Evolutionary conservation across 2,329 filamentous ascomycete genomes (phyloP).

Genomic region (Colletotrichum siamense): DNA sequence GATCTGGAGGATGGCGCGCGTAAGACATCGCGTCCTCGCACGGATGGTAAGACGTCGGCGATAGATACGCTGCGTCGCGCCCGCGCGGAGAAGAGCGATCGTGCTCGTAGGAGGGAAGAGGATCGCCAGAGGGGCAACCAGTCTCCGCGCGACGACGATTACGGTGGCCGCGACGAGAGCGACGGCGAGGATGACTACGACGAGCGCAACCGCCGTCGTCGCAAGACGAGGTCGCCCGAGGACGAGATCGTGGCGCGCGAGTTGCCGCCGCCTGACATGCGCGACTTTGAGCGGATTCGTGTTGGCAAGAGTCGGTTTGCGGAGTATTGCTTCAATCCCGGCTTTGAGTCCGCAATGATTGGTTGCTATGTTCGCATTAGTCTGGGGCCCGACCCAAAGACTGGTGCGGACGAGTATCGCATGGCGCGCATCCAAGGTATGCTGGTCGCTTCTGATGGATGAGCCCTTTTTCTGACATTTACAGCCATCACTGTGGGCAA

Average conservation of each 20-base stretch:
- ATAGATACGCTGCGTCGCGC: conserved; percentile 74
- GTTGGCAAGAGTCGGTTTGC: conserved; percentile 87
- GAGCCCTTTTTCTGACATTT: conserved; percentile 23
- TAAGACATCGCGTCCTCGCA: conserved; percentile 76
- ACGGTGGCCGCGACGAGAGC: conserved; percentile 71
- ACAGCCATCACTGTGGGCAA: conserved; percentile 79
- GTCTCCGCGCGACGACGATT: conserved; percentile 50
- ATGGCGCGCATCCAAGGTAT: conserved; percentile 87
- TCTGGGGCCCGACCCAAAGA: conserved; percentile 77
- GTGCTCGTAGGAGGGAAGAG: conserved; percentile 67
- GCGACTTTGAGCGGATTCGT: conserved; percentile 84
- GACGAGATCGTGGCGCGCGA: conserved; percentile 73
- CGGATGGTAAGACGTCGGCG: conserved; percentile 70
- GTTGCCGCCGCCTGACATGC: conserved; percentile 73
- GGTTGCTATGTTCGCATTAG: conserved; percentile 88
- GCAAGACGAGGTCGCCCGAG: conserved; percentile 59
- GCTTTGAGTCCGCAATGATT: conserved; percentile 80
- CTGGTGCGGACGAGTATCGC: conserved; percentile 80
- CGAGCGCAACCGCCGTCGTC: conserved; percentile 37
- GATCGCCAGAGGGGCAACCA: conserved; percentile 59
- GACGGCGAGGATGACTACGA: conserved; percentile 64
- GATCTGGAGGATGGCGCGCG: conserved; percentile 80
- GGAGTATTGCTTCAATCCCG: conserved; percentile 91
- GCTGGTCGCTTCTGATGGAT: conserved; percentile 13
- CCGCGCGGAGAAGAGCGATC: conserved; percentile 68